Conservation (phyloP, 371 early-diverging fungal genomes). For the Nosema bombycis region DNA sequence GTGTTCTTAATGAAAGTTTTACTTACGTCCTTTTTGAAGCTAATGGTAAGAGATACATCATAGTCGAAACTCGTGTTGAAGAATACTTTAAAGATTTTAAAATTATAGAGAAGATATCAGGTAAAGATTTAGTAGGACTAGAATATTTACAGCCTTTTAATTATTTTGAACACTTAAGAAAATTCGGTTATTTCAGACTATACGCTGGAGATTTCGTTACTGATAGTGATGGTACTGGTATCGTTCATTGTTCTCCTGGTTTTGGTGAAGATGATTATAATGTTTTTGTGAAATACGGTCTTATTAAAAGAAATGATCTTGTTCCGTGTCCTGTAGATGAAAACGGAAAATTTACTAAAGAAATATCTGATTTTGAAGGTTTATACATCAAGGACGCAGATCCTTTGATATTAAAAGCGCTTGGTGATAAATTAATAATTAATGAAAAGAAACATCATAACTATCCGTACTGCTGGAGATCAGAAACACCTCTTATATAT, state of each 20-base stretch:
- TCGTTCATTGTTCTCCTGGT: constrained; percentile 97
- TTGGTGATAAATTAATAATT: constrained; percentile 58
- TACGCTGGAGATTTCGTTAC: constrained; percentile 84
- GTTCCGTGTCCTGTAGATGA: constrained; percentile 88
- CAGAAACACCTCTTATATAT: constrained; percentile 96
- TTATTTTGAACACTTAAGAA: constrained; percentile 69
- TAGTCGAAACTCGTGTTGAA: constrained; percentile 34
- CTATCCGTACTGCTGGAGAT: constrained; percentile 92
- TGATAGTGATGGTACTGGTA: constrained; percentile 91
- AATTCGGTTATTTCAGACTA: constrained; percentile 76
- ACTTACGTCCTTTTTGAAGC: constrained; percentile 87
- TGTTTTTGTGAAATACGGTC: constrained; percentile 75
- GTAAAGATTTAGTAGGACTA: constrained; percentile 75
- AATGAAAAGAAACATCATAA: constrained; percentile 71
- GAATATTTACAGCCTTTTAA: constrained; percentile 83
- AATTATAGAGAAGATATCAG: constrained; percentile 73
- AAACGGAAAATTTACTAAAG: constrained; percentile 75
- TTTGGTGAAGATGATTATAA: constrained; percentile 99
- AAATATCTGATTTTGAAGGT: constrained; percentile 70
- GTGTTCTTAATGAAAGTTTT: constrained; percentile 82
- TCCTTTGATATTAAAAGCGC: constrained; percentile 77
- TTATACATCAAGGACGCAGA: constrained; percentile 93
- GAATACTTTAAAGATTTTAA: constrained; percentile 67
- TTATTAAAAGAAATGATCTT: constrained; percentile 77
- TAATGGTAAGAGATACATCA: constrained; percentile 57